Evolutionary conservation across 306 rosid species (phyloP).

Genomic region (Quercus suber): DNA sequence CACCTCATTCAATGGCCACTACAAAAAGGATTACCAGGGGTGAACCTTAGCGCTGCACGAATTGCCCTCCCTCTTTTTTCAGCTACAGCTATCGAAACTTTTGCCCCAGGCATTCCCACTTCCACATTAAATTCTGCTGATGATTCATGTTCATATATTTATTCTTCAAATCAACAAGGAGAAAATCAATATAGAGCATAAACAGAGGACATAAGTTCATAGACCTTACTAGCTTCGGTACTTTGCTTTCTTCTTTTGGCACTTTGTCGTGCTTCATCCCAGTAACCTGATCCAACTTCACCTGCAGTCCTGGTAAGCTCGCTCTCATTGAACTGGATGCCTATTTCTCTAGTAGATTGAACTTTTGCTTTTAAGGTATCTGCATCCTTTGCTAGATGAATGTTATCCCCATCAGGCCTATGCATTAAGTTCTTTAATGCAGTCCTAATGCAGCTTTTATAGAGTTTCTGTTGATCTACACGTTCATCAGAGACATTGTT

Average conservation of each 20-base stretch:
- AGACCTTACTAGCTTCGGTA: neutral
- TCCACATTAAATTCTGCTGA: neutral
- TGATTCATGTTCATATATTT: neutral
- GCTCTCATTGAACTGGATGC: neutral
- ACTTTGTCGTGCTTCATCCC: neutral
- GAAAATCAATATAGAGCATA: neutral
- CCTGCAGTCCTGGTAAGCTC: too few species aligned
- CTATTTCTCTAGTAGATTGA: neutral
- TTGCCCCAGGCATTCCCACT: neutral
- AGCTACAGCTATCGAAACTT: neutral
- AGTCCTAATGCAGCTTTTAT: neutral
- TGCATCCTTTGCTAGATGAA: neutral
- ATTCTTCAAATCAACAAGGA: neutral
- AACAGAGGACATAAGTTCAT: neutral
- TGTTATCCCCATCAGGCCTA: neutral
- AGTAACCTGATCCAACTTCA: neutral
- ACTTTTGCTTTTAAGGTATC: neutral
- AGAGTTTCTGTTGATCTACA: neutral
- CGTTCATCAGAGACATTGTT: neutral
- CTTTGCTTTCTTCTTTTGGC: neutral
- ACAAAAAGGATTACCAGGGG: slow-evolving; percentile 8
- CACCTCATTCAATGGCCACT: too few species aligned
- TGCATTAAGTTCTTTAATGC: neutral
- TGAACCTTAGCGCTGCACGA: neutral
- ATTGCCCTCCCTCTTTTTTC: neutral